Evolutionary conservation across 2,329 filamentous ascomycete genomes (phyloP).

Genomic region (Zymoseptoria pseudotritici): DNA sequence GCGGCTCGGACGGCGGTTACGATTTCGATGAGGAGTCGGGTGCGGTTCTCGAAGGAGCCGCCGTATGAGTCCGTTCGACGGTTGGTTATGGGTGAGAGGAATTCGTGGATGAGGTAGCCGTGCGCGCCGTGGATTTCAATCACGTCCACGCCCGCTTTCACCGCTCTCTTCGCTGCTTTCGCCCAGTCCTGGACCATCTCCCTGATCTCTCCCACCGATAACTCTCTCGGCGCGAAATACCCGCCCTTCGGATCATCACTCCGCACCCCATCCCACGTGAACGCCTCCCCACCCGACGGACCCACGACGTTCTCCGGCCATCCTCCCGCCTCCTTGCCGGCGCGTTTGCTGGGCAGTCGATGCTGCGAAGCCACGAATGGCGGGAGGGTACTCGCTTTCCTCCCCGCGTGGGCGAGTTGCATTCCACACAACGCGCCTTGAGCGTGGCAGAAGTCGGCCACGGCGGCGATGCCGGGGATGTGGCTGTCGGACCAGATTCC

Average conservation of each 20-base stretch:
- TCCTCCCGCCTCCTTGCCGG: constrained; percentile 42
- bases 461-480: constrained; percentile 60
- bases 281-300: constrained; percentile 42
- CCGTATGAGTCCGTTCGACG: constrained; percentile 60
- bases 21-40: constrained; percentile 59
- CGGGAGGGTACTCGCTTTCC: constrained; percentile 50
- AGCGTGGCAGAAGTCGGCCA: constrained; percentile 70
- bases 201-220: constrained; percentile 62
- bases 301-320: constrained; percentile 49
- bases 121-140: constrained; percentile 77
- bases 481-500: constrained; percentile 82
- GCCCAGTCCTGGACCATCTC: constrained; percentile 56
- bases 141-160: constrained; percentile 62
- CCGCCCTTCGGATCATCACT: constrained; percentile 1
- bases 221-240: constrained; percentile 34
- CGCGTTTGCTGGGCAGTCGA: constrained; percentile 44
- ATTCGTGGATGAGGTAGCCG: constrained; percentile 66
- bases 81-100: constrained; percentile 63
- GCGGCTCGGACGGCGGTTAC: constrained; percentile 44
- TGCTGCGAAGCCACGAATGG: constrained; percentile 48
- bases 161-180: constrained; percentile 48
- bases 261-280: constrained; percentile 30
- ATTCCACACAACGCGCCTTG: constrained; percentile 69
- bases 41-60: constrained; percentile 63
- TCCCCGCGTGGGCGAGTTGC: constrained; percentile 73